Base-by-base conservation (phyloP, 345 rosid species). In the Hibiscus trionum region DNA sequence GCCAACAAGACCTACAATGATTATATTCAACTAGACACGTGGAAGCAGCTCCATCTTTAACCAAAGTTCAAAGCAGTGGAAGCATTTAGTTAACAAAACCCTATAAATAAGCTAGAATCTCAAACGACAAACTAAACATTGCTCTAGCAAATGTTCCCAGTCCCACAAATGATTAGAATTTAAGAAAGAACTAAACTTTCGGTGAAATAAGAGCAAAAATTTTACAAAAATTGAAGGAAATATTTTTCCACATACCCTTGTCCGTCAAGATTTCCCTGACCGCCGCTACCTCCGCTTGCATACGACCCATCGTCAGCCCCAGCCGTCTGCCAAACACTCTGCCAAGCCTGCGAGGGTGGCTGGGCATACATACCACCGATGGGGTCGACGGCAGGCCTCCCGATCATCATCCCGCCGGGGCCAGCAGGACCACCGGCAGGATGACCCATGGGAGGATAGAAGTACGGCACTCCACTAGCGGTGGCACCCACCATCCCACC, bases 261-360 rank as follows among this genome's bases (percentile, higher is more conserved):
- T 47, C 83, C 84, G 74, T 87, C 94, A 10, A 83, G 89, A 82
- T 82, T 90, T 46, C 88, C 92, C 50, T 87, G 97, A 46, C 86
- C 96, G 21, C 80, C 80, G 83, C 84, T 86, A 27, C 83, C 90
- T 26, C 90, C 93, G 76, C 88, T 86, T 12, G 79, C 91, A 60
- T 83, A 88, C 17, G 91, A 83, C 4, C 82, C 98, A 72, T 86
- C 96, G 50, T 91, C 93, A 0, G 82, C 83, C 1, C 89, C 64
- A 0, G 89, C 61, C n/a, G 84, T 81, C 88, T 91, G 93, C 97
- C 97, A 91, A 27, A 87, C 95, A 42, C 91, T 87, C 80, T 94
- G 96, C 98, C 98, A 94, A 6, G 96, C 91, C 85, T 91, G 98
- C 31, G 95, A 91, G 7, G 97, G 98, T 7, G 97, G 93, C 81